Base-by-base conservation (phyloP, 2,329 filamentous ascomycete genomes). In the Aaosphaeria pasadenensis region DNA sequence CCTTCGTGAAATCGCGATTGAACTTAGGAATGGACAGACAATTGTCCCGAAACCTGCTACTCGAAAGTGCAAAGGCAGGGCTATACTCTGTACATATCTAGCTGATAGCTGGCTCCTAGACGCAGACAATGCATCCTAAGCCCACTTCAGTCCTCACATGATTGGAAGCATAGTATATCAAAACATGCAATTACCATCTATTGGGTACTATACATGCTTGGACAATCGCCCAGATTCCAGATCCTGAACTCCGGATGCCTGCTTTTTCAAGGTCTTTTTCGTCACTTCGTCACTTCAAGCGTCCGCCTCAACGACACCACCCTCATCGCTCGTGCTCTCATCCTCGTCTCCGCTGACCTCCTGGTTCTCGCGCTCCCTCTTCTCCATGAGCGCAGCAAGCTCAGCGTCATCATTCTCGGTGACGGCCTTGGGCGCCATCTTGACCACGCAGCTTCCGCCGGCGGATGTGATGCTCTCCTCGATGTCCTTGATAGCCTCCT, bases 341-440 rank as follows among this genome's bases (percentile, higher is more conserved):
- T 91, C 94, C 80, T 99, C 94, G 71, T 99, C 95, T 66, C 94
- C 94, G 72, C 91, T 96, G 67, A 99, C 90, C 73, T 99, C 90
- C 70, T 90, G 89, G 75, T 99, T 99, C 82, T 97, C 92, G 58
- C 90, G 87, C 79, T 96, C 94, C 58, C 89, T 86, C 86, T 97
- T 96, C 81, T 97, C 94, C 94, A 99, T 99, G 57, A 99, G 82
- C 45, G 92, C 94, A 73, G 96, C 91, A 57, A 99, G 80, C 74
- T 96, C 91, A 29, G 92, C 94, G 67, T 99, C 94, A 65, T 99
- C 95, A 72, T 91, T 95, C 81, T 97, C 95, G 1, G 94, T 99
- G 53, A 99, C 94, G 4, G 95, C 94, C 85, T 97, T 97, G 59
- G 94, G 94, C 64, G 94, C 91, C 94, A 99, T 99, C 84, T 95